phyloP scores from a whole-genome alignment of 179 eudicot species.

The Silene noctiflora region DNA sequence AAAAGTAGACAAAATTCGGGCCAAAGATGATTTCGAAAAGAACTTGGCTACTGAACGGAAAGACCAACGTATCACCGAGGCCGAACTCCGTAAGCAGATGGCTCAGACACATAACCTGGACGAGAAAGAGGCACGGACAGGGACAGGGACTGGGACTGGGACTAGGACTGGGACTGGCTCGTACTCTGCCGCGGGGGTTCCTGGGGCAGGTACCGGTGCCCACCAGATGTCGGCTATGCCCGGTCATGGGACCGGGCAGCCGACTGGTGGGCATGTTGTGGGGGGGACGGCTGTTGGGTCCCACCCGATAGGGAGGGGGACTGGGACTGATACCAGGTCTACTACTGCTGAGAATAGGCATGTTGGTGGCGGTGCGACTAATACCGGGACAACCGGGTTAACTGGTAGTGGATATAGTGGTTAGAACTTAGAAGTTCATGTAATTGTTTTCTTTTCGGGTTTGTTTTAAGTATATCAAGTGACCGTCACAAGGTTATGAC shows the following conservation, averaged over 20 bases:
- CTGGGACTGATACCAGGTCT: constrained; percentile 34
- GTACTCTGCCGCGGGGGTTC: constrained; percentile 14
- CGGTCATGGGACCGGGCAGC: constrained; percentile 63
- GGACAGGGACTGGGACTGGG: background rate
- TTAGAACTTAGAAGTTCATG: background rate
- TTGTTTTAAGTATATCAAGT: no score
- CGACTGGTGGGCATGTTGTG: constrained; percentile 44
- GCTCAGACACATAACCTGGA: constrained; percentile 47
- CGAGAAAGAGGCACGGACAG: constrained; percentile 28
- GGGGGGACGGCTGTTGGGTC: constrained; percentile 40
- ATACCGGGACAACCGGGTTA: constrained; percentile 8
- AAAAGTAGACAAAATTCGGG: constrained; percentile 50
- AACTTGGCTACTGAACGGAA: constrained; percentile 44
- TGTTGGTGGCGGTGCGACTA: constrained; percentile 21
- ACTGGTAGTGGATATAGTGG: constrained; percentile 31
- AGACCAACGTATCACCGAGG: constrained; percentile 38
- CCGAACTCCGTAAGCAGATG: constrained; percentile 50
- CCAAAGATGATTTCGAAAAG: constrained; percentile 45
- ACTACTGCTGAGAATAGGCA: constrained; percentile 38
- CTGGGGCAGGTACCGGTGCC: constrained; percentile 30
- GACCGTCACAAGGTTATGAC: no score
- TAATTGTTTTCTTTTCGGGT: no score
- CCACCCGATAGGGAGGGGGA: constrained; percentile 45
- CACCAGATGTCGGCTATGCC: constrained; percentile 64
- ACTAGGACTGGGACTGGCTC: no score